phyloP scores from a whole-genome alignment of 352 stramenopile genomes.

The Thalassiosira hispida region DNA sequence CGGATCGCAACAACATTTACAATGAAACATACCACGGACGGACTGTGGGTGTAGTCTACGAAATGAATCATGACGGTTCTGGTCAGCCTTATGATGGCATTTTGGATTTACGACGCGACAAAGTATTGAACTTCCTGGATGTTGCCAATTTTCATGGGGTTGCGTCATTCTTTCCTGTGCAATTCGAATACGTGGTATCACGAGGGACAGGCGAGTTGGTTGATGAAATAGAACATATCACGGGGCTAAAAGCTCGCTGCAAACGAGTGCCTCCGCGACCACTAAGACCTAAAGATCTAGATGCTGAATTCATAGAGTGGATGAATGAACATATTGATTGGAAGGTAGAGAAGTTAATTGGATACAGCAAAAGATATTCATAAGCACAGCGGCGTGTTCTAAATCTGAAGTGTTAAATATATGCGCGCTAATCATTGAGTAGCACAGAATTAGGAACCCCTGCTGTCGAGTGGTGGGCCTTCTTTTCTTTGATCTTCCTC shows the following conservation, averaged over 20 bases:
- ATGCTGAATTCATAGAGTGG: constrained; percentile 43
- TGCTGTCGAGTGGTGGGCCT: background rate
- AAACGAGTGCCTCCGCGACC: constrained; percentile 45
- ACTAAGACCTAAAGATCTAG: constrained; percentile 26
- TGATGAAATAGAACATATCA: constrained; percentile 61
- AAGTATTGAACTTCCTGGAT: constrained; percentile 79
- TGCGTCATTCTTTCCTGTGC: constrained; percentile 62
- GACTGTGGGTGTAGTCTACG: constrained; percentile 39
- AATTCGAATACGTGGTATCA: constrained; percentile 75
- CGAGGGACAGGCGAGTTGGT: constrained; percentile 71
- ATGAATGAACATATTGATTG: constrained; percentile 58
- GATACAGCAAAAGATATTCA: constrained; percentile 29
- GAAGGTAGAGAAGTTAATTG: constrained; percentile 44
- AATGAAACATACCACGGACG: constrained; percentile 29
- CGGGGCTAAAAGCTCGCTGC: constrained; percentile 64
- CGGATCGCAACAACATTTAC: constrained; percentile 30
- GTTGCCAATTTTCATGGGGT: constrained; percentile 63
- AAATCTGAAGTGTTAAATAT: no score
- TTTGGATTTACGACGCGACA: constrained; percentile 74
- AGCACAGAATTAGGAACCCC: constrained; percentile 41
- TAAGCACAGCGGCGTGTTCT: background rate
- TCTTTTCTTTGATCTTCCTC: constrained; percentile 25
- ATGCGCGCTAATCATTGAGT: constrained; percentile 20
- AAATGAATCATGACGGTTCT: constrained; percentile 81
- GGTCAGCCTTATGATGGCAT: constrained; percentile 73